Evolutionary conservation across 352 stramenopile species (phyloP).

Genomic region (Phytopythium aichiense): DNA sequence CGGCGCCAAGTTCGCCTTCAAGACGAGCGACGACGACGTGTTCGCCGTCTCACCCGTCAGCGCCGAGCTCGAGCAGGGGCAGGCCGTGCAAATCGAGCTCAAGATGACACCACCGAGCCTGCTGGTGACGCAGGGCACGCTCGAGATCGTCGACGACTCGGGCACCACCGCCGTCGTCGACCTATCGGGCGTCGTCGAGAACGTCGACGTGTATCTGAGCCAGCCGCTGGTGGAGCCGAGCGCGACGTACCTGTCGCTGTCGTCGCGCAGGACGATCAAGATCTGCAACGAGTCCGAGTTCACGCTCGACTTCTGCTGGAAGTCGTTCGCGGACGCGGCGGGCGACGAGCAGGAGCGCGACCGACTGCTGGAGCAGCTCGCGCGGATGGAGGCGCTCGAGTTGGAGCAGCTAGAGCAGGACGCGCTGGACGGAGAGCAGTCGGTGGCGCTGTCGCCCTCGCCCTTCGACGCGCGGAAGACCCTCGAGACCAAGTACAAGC

Average conservation of each 20-base stretch:
- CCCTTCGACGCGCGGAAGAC: conserved; percentile 58
- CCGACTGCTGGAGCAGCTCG: conserved; percentile 80
- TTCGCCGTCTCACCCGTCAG: conserved; percentile 66
- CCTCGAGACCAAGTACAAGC: conserved; percentile 90
- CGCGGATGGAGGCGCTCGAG: conserved; percentile 71
- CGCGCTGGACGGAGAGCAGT: conserved; percentile 14
- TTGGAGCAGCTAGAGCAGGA: conserved; percentile 66
- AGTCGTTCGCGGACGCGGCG: conserved; percentile 71
- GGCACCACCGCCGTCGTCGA: conserved; percentile 68
- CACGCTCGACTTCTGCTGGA: conserved; percentile 91
- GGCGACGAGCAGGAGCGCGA: conserved; percentile 84
- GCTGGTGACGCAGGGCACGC: conserved; percentile 50
- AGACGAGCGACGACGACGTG: conserved; percentile 29
- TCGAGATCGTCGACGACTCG: conserved; percentile 83
- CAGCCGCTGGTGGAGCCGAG: conserved; percentile 78
- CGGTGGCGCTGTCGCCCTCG: conserved; percentile 25
- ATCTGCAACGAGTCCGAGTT: conserved; percentile 93
- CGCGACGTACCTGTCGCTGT: conserved; percentile 91
- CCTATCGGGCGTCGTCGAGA: conserved; percentile 68
- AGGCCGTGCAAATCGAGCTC: conserved; percentile 79
- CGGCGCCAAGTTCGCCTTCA: conserved; percentile 73
- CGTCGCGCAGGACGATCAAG: conserved; percentile 86
- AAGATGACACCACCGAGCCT: conserved; percentile 35
- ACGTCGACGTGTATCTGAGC: conserved; percentile 91
- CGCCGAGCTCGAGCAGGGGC: conserved; percentile 58